These are phyloP conservation scores for Xylaria sp. DNA, from an alignment of 2,329 filamentous ascomycete genomes.

Conservation along the genomic window DNA sequence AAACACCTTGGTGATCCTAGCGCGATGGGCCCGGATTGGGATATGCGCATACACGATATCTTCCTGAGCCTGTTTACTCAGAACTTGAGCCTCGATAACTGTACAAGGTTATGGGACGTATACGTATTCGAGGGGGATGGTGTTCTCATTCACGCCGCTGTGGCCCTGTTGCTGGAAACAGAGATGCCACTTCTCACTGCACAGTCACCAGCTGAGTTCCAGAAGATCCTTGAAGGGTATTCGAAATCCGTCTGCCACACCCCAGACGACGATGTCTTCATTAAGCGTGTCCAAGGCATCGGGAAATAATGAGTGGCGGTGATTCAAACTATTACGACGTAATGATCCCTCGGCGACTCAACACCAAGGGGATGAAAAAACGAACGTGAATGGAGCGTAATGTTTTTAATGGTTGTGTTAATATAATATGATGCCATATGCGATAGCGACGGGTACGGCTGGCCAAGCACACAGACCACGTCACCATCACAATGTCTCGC, in stretches of 20 bases:
- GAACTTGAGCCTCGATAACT: conserved; percentile 70
- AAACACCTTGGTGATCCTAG: conserved; percentile 64
- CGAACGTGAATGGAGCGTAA: neutral
- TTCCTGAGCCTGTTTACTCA: conserved; percentile 70
- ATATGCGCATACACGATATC: conserved; percentile 63
- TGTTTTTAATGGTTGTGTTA: neutral
- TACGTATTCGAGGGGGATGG: conserved; percentile 83
- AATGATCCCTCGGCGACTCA: conserved; percentile 6
- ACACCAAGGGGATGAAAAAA: neutral
- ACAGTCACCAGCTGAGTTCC: conserved; percentile 51
- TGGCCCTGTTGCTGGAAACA: conserved; percentile 65
- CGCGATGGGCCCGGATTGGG: conserved; percentile 51
- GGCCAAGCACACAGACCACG: neutral
- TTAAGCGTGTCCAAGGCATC: conserved; percentile 35
- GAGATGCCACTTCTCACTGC: conserved; percentile 59
- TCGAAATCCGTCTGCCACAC: conserved; percentile 29
- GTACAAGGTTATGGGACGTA: conserved; percentile 77
- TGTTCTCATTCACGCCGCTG: conserved; percentile 71
- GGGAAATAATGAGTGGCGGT: conserved; percentile 26
- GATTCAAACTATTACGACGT: conserved; percentile 14
- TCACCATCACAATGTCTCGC: neutral
- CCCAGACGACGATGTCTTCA: conserved; percentile 39
- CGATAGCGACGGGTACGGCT: neutral
- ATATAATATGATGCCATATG: neutral
- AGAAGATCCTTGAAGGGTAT: conserved; percentile 44